phyloP scores from a whole-genome alignment of 805 yeast species.

The Ogataea zsoltii region DNA sequence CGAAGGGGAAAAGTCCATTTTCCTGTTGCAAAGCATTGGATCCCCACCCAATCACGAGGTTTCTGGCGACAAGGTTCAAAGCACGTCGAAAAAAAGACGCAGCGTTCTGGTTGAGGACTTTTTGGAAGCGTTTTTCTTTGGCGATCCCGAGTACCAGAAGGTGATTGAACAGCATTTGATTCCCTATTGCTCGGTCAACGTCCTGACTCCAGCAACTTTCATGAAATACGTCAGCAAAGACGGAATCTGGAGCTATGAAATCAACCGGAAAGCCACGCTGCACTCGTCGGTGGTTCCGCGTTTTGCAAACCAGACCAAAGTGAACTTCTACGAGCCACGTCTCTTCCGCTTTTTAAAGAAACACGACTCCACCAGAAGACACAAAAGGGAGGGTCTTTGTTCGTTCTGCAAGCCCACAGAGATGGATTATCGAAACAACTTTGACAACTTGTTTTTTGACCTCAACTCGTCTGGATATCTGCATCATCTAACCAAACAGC shows the following conservation, averaged over 20 bases:
- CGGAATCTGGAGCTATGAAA: slow-evolving; percentile 11
- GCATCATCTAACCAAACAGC: slow-evolving; percentile 29
- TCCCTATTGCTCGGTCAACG: slow-evolving; percentile 18
- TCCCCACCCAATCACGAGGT: background rate
- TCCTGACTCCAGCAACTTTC: slow-evolving; percentile 11
- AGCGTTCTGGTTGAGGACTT: slow-evolving; percentile 15
- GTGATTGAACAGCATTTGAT: slow-evolving; percentile 16
- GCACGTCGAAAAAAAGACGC: slow-evolving; percentile 7
- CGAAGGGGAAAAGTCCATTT: slow-evolving; percentile 2
- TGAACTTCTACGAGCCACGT: slow-evolving; percentile 21
- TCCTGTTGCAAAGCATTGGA: background rate
- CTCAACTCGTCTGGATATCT: slow-evolving; percentile 27
- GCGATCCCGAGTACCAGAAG: slow-evolving; percentile 11
- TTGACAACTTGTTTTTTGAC: slow-evolving; percentile 19
- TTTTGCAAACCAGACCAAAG: slow-evolving; percentile 6
- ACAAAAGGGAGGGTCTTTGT: slow-evolving; percentile 24
- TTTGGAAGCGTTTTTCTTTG: slow-evolving; percentile 6
- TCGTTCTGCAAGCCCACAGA: slow-evolving; percentile 23
- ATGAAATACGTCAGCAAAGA: slow-evolving; percentile 5
- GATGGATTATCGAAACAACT: slow-evolving; percentile 10
- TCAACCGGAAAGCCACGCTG: slow-evolving; percentile 13
- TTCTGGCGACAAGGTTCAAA: background rate
- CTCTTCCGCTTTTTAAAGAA: slow-evolving; percentile 16
- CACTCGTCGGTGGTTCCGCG: background rate
- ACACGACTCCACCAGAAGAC: slow-evolving; percentile 10